Evolutionary conservation across 371 early-diverging fungal species (phyloP).

Genomic region (Lichtheimia ramosa): DNA sequence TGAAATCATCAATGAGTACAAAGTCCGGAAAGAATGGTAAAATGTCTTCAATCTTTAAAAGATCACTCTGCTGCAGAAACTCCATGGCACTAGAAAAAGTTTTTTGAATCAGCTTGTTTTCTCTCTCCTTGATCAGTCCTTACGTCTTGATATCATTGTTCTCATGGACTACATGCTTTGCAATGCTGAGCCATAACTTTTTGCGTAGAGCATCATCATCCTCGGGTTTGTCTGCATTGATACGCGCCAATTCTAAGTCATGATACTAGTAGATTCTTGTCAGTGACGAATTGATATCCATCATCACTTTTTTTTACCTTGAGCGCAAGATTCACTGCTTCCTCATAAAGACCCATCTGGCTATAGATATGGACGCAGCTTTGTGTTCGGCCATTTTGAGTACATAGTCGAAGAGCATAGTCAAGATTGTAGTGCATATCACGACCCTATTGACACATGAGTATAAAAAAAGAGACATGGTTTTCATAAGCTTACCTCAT

Average conservation of each 20-base stretch:
- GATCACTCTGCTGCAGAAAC: conserved; percentile 74
- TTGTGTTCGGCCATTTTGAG: conserved; percentile 70
- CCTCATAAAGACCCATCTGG: conserved; percentile 77
- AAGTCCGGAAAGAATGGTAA: conserved; percentile 95
- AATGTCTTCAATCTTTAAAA: conserved; percentile 92
- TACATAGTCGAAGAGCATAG: conserved; percentile 85
- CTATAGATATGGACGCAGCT: conserved; percentile 82
- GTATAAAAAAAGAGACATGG: too few relatives aligned
- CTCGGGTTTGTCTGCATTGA: conserved; percentile 88
- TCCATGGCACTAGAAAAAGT: conserved; percentile 71
- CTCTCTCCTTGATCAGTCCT: background rate
- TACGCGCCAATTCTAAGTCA: conserved; percentile 86
- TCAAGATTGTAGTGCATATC: conserved; percentile 79
- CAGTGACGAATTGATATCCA: background rate
- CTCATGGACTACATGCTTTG: conserved; percentile 82
- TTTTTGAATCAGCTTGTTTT: background rate
- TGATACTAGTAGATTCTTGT: conserved; percentile 55
- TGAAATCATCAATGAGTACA: conserved; percentile 92
- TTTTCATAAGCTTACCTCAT: too few relatives aligned
- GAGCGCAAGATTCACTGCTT: conserved; percentile 83
- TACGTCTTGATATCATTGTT: conserved; percentile 80
- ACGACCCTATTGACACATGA: conserved; percentile 42
- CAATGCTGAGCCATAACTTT: conserved; percentile 90
- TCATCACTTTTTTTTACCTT: conserved; percentile 40
- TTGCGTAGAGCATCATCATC: conserved; percentile 81